Evolutionary conservation across 2,329 filamentous ascomycete genomes (phyloP).

Genomic region (Drechslerella stenobrocha): DNA sequence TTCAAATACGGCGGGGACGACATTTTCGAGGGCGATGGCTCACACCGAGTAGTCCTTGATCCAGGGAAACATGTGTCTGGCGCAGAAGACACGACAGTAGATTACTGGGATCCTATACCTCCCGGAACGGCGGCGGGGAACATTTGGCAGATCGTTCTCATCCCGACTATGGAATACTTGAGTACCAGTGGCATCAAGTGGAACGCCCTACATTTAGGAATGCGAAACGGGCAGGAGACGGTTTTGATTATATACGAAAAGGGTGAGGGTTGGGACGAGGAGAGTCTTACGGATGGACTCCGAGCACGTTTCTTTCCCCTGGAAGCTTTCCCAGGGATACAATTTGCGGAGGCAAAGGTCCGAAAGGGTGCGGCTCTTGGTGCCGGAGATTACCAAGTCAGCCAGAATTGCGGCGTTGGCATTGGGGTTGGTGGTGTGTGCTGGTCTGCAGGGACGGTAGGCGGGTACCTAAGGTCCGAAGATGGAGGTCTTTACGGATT

Average conservation of each 20-base stretch:
- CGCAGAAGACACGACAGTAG: too few relatives aligned
- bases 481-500: slow-evolving; percentile 7
- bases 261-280: background rate
- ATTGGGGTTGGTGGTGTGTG: slow-evolving; percentile 14
- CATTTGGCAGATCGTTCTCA: background rate
- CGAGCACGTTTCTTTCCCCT: background rate
- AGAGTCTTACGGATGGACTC: background rate
- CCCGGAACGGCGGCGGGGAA: background rate
- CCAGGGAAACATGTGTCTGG: too few relatives aligned
- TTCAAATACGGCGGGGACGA: too few relatives aligned
- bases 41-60: too few relatives aligned
- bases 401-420: slow-evolving; percentile 1
- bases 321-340: background rate
- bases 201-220: background rate
- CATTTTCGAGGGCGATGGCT: too few relatives aligned
- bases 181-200: background rate
- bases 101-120: background rate
- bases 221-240: background rate
- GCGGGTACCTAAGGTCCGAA: slow-evolving; percentile 3
- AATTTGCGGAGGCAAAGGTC: slow-evolving; percentile 4
- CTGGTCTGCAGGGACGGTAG: slow-evolving; percentile 24
- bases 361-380: slow-evolving; percentile 5
- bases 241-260: background rate
- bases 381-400: background rate
- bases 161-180: background rate